Conservation (phyloP, 164 flowering plant species). For the Buxus sempervirens region DNA sequence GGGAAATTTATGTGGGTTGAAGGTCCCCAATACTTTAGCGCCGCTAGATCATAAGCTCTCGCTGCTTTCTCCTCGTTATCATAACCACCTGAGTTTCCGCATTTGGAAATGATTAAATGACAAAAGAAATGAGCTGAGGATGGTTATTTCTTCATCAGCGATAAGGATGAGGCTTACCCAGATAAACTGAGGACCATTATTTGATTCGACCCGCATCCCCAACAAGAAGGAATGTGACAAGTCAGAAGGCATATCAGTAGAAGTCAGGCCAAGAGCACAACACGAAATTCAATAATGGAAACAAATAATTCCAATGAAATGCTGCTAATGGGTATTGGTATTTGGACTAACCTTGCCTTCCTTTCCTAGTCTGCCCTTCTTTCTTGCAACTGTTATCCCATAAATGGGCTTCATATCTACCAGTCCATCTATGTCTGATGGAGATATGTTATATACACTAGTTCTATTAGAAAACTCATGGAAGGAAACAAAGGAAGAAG, state of each 20-base stretch:
- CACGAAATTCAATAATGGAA: not conserved
- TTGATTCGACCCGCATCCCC: slow-evolving; percentile 13
- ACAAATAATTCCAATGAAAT: not conserved
- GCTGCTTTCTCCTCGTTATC: slow-evolving; percentile 80
- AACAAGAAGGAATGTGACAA: slow-evolving; percentile 18
- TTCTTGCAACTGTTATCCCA: slow-evolving; percentile 82
- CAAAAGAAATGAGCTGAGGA: not conserved
- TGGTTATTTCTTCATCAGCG: not conserved
- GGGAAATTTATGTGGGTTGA: slow-evolving; percentile 63
- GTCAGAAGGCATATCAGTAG: slow-evolving; percentile 1
- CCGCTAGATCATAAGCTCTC: slow-evolving; percentile 71
- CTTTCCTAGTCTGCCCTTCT: slow-evolving; percentile 70
- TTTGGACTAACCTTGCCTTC: slow-evolving; percentile 54
- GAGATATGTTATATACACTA: not conserved
- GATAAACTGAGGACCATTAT: slow-evolving; percentile 45
- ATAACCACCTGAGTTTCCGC: slow-evolving; percentile 55
- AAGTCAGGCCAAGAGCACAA: not conserved
- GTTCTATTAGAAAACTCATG: not conserved
- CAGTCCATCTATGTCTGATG: slow-evolving; percentile 75
- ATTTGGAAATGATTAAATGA: slow-evolving; percentile 10
- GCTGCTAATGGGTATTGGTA: no score
- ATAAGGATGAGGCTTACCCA: slow-evolving; percentile 36
- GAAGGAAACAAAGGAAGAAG: not conserved
- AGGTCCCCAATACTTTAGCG: slow-evolving; percentile 76
- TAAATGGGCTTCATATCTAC: slow-evolving; percentile 72